A percentile compares a stretch with the other conserved stretches of the same genome.
phyloP scores from a whole-genome alignment of 345 rosid genomes.

The Angophora floribunda region DNA sequence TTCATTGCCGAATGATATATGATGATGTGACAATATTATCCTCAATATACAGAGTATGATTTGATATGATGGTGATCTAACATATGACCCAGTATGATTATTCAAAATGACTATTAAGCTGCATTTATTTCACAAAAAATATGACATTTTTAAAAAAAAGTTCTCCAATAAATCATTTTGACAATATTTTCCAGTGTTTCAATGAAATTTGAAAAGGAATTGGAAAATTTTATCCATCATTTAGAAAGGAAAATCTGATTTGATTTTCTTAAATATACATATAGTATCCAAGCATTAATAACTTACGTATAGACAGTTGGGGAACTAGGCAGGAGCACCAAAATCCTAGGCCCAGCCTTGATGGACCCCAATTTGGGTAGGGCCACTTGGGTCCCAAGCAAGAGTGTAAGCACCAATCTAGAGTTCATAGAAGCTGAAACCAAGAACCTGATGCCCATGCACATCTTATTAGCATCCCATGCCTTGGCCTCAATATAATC shows the following conservation, averaged over 20 bases:
- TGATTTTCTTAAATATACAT: not conserved
- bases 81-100: not conserved
- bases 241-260: not conserved
- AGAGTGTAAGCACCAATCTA: too few relatives aligned
- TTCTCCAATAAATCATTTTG: not conserved
- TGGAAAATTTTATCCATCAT: not conserved
- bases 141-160: too few relatives aligned
- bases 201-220: not conserved
- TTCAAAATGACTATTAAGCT: not conserved
- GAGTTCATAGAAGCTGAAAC: too few relatives aligned
- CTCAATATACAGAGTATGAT: not conserved
- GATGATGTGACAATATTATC: not conserved
- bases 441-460: not conserved
- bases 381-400: not conserved
- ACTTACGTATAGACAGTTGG: not conserved
- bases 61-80: not conserved
- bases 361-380: not conserved
- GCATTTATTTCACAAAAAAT: not conserved
- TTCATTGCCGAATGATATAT: not conserved
- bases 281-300: not conserved
- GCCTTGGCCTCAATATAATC: not conserved
- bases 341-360: not conserved
- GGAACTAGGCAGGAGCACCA: accelerated
- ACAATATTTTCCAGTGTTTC: too few relatives aligned
- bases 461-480: too few relatives aligned